phyloP scores from a whole-genome alignment of 768 basidiomycete species.

The Suillus lakei region DNA sequence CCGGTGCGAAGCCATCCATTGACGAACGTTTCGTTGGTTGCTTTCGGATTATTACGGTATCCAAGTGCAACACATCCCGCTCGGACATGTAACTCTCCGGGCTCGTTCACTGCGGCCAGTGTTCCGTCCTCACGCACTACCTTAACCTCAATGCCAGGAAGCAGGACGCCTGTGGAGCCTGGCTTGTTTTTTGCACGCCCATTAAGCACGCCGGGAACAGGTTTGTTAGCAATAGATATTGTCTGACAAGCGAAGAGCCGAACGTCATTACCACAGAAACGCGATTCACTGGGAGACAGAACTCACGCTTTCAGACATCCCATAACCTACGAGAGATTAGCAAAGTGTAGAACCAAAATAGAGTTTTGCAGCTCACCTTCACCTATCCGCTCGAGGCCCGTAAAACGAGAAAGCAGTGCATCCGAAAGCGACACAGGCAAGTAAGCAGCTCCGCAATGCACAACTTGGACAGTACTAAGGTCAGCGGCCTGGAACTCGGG shows the following conservation, averaged over 20 bases:
- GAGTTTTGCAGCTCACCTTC: conserved; percentile 48
- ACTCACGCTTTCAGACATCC: conserved; percentile 71
- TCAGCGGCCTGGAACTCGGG: conserved; percentile 50
- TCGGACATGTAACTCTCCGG: conserved; percentile 68
- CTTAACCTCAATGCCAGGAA: conserved; percentile 69
- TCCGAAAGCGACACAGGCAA: conserved; percentile 59
- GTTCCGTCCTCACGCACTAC: conserved; percentile 61
- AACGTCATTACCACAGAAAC: neutral
- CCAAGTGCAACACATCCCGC: conserved; percentile 63
- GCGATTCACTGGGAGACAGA: neutral
- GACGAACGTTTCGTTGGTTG: conserved; percentile 66
- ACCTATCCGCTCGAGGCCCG: conserved; percentile 35
- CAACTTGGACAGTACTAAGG: conserved; percentile 50
- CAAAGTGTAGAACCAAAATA: conserved; percentile 5
- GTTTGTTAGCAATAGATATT: conserved; percentile 50
- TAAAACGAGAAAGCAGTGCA: conserved; percentile 44
- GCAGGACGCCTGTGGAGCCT: conserved; percentile 60
- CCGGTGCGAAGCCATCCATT: conserved; percentile 80
- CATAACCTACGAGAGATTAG: conserved; percentile 54
- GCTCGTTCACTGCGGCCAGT: conserved; percentile 57
- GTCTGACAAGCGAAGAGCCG: conserved; percentile 47
- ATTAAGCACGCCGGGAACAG: conserved; percentile 48
- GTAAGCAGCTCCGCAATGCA: conserved; percentile 67
- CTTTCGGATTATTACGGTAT: conserved; percentile 74
- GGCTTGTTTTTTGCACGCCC: conserved; percentile 45